phyloP scores from a whole-genome alignment of 805 yeast genomes.

The Wickerhamomyces ciferrii region DNA sequence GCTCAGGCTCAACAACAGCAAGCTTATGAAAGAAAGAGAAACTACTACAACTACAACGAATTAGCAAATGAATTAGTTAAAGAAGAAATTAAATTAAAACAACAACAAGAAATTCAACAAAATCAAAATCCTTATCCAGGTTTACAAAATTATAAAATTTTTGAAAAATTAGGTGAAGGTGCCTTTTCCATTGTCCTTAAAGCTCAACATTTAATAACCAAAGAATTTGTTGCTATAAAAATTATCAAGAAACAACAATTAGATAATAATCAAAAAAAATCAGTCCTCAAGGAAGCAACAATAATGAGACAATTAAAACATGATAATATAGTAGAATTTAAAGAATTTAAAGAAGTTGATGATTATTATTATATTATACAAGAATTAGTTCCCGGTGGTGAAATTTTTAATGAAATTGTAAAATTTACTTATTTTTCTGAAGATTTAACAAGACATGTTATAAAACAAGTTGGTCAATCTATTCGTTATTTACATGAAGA shows the following conservation, averaged over 20 bases:
- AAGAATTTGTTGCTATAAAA: constrained; percentile 62
- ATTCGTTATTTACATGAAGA: constrained; percentile 89
- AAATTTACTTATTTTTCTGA: constrained; percentile 50
- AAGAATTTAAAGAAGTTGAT: constrained; percentile 50
- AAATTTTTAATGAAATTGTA: constrained; percentile 71
- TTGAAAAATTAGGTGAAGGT: constrained; percentile 66
- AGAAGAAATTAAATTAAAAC: constrained; percentile 17
- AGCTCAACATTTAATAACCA: constrained; percentile 45
- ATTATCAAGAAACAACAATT: constrained; percentile 52
- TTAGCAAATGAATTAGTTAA: constrained; percentile 21
- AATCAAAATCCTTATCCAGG: constrained; percentile 14
- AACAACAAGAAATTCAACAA: no score
- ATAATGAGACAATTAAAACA: constrained; percentile 46
- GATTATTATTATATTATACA: constrained; percentile 62
- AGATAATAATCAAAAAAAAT: constrained; percentile 32
- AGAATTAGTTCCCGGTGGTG: constrained; percentile 72
- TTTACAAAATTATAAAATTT: constrained; percentile 24
- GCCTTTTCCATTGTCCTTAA: constrained; percentile 85
- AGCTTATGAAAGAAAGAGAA: not conserved
- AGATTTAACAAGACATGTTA: constrained; percentile 55
- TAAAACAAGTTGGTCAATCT: constrained; percentile 75
- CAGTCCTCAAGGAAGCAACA: constrained; percentile 34
- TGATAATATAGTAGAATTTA: constrained; percentile 53
- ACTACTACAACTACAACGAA: constrained; percentile 19
- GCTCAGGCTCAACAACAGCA: constrained; percentile 1